Percentiles rank a stretch among this genome's conserved stretches.
Conservation (phyloP, 805 yeast species). For the Candida argentea region DNA sequence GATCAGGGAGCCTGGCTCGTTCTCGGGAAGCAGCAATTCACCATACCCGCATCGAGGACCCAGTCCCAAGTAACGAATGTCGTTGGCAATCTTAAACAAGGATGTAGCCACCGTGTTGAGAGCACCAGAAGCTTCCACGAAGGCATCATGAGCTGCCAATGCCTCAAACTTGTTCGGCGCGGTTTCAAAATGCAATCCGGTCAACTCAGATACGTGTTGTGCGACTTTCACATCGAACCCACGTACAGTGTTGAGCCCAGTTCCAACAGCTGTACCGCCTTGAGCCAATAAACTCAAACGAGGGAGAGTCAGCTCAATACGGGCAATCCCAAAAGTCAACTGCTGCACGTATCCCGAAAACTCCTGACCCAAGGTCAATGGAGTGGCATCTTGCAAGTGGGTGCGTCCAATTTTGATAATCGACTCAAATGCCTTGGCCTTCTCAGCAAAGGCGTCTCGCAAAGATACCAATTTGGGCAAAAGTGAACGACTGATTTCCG, state of each 20-base stretch:
- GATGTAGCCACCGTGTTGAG: conserved; percentile 28
- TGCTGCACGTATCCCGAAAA: conserved; percentile 31
- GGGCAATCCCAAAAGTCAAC: conserved; percentile 22
- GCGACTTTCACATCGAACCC: conserved; percentile 29
- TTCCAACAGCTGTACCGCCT: conserved; percentile 34
- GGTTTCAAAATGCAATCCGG: conserved; percentile 24
- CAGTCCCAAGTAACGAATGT: conserved; percentile 29
- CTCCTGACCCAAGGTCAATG: conserved; percentile 31
- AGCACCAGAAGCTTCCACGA: conserved; percentile 32
- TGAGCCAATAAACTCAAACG: conserved; percentile 26
- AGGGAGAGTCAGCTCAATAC: conserved; percentile 24
- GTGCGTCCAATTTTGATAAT: conserved; percentile 32
- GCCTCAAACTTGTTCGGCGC: conserved; percentile 34
- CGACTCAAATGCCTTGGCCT: conserved; percentile 21
- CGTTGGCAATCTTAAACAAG: conserved; percentile 29
- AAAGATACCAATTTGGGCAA: conserved; percentile 24
- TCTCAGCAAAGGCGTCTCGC: conserved; percentile 20
- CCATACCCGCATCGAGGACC: conserved; percentile 35
- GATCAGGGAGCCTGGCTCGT: conserved; percentile 32
- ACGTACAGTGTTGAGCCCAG: conserved; percentile 28
- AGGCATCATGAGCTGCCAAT: conserved; percentile 31
- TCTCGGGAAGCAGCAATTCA: conserved; percentile 28
- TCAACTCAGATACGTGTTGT: conserved; percentile 20
- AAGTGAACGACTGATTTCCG: conserved; percentile 19
- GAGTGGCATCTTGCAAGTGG: conserved; percentile 32